A percentile compares a stretch with the other conserved stretches of the same genome.
These are phyloP conservation scores for Hypoxylon sp. DNA, from an alignment of 2,329 filamentous ascomycete species.

Conservation along the genomic window DNA sequence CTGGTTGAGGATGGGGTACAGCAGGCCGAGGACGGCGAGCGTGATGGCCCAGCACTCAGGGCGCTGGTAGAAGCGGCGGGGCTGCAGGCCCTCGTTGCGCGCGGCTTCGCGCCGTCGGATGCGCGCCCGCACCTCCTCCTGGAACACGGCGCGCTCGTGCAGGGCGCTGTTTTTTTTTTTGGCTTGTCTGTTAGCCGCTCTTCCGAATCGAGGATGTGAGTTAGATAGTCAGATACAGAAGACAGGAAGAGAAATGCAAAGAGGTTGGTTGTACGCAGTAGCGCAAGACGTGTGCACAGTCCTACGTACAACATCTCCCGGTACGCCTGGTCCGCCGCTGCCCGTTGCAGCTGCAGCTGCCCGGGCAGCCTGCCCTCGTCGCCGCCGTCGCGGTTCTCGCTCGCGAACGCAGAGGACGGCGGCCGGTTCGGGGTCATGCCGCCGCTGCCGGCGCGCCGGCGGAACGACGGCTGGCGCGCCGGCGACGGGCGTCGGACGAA, in stretches of 20 bases:
- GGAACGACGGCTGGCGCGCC: constrained; percentile 13
- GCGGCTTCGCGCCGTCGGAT: constrained; percentile 29
- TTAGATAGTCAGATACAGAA: not conserved
- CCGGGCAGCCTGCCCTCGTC: constrained; percentile 2
- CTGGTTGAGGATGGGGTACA: constrained; percentile 29
- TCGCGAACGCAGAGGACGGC: constrained; percentile 6
- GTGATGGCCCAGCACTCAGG: constrained; percentile 31
- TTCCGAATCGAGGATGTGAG: too few species aligned
- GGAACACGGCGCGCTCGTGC: constrained; percentile 35
- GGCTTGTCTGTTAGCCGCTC: too few species aligned
- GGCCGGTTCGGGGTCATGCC: constrained; percentile 1
- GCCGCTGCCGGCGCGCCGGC: not conserved
- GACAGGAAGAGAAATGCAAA: not conserved
- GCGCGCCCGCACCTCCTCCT: constrained; percentile 26
- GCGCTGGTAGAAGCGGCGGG: constrained; percentile 17
- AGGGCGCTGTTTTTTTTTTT: too few species aligned
- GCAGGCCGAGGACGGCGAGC: constrained; percentile 22
- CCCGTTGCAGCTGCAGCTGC: constrained; percentile 16
- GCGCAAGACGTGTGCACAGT: not conserved
- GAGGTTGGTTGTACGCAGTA: not conserved
- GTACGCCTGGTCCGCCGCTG: constrained; percentile 27
- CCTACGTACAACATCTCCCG: constrained; percentile 25
- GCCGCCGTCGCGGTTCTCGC: not conserved
- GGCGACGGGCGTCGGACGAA: not conserved
- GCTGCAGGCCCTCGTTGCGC: constrained; percentile 26